These are phyloP conservation scores for Trematosphaeria pertusa DNA, from an alignment of 2,329 filamentous ascomycete species.

Conservation along the genomic window DNA sequence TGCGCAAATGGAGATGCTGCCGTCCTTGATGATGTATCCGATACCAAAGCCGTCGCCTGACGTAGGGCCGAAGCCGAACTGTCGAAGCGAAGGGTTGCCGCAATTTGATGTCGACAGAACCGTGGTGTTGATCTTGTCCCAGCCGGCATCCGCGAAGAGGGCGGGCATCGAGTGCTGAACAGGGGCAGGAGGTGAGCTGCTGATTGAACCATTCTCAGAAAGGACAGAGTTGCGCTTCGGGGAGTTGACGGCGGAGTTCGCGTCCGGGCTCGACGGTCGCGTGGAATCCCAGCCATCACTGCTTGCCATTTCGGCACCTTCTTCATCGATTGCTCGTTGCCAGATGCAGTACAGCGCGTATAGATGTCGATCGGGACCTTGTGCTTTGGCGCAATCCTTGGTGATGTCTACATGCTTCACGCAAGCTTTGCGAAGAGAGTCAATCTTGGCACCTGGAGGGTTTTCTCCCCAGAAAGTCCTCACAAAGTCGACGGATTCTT, in stretches of 20 bases:
- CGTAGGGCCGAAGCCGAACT: constrained; percentile 96
- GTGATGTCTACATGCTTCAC: constrained; percentile 82
- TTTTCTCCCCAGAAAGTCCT: constrained; percentile 95
- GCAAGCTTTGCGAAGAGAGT: constrained; percentile 82
- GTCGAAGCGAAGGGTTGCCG: constrained; percentile 90
- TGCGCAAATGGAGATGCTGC: constrained; percentile 87
- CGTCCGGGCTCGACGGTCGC: constrained; percentile 60
- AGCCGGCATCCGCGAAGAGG: constrained; percentile 86
- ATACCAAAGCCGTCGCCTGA: constrained; percentile 95
- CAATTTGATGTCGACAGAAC: constrained; percentile 98
- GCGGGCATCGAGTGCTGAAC: constrained; percentile 67
- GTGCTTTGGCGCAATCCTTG: constrained; percentile 83
- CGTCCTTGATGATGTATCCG: constrained; percentile 98
- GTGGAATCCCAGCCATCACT: constrained; percentile 59
- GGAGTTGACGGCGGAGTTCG: constrained; percentile 59
- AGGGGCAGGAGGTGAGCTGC: constrained; percentile 59
- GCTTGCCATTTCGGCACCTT: constrained; percentile 61
- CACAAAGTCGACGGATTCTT: constrained; percentile 85
- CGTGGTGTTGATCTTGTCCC: constrained; percentile 94
- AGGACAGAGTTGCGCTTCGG: constrained; percentile 61
- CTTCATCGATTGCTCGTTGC: constrained; percentile 86
- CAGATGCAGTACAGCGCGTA: constrained; percentile 95
- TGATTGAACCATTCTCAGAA: constrained; percentile 57
- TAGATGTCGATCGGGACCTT: constrained; percentile 90
- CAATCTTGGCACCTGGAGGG: constrained; percentile 80